These are phyloP conservation scores for Phytophthora quininea DNA, from an alignment of 352 stramenopile genomes.

Conservation along the genomic window DNA sequence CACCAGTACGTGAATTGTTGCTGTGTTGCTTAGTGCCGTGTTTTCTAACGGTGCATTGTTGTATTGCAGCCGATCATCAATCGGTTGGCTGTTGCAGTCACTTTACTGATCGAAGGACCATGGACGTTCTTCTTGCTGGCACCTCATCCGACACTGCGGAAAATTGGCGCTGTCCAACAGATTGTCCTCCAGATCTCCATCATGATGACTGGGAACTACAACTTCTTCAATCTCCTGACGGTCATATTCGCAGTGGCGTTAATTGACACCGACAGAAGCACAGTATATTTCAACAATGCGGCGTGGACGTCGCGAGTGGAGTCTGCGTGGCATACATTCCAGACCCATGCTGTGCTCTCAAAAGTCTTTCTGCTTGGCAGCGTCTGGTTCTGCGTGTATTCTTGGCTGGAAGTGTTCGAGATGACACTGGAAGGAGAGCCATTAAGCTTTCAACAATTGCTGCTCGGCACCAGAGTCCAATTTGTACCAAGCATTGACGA, in stretches of 20 bases:
- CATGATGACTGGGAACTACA: slow-evolving; percentile 92
- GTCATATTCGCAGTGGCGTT: slow-evolving; percentile 45
- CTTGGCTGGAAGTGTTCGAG: slow-evolving; percentile 31
- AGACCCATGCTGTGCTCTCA: slow-evolving; percentile 18
- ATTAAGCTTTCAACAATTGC: slow-evolving; percentile 8
- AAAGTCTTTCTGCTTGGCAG: slow-evolving; percentile 12
- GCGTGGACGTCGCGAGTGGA: slow-evolving; percentile 25
- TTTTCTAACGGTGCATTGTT: no score
- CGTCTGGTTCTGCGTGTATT: slow-evolving; percentile 37
- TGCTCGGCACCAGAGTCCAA: slow-evolving; percentile 32
- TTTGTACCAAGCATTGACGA: slow-evolving; percentile 47
- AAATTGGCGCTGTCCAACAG: slow-evolving; percentile 66
- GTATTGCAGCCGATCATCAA: slow-evolving; percentile 66
- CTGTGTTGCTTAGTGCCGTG: no score
- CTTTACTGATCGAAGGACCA: slow-evolving; percentile 90
- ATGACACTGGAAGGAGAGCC: slow-evolving; percentile 10
- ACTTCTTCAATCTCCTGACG: slow-evolving; percentile 95
- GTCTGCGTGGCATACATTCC: slow-evolving; percentile 27
- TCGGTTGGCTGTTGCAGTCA: slow-evolving; percentile 78
- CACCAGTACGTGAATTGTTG: slow-evolving; percentile 49
- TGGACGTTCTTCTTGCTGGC: slow-evolving; percentile 83
- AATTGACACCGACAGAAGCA: slow-evolving; percentile 33
- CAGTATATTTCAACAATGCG: background rate
- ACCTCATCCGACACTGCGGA: slow-evolving; percentile 60
- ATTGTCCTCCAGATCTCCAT: slow-evolving; percentile 87